Conservation (phyloP, 2,329 filamentous ascomycete genomes). For the Monilinia fructicola region DNA sequence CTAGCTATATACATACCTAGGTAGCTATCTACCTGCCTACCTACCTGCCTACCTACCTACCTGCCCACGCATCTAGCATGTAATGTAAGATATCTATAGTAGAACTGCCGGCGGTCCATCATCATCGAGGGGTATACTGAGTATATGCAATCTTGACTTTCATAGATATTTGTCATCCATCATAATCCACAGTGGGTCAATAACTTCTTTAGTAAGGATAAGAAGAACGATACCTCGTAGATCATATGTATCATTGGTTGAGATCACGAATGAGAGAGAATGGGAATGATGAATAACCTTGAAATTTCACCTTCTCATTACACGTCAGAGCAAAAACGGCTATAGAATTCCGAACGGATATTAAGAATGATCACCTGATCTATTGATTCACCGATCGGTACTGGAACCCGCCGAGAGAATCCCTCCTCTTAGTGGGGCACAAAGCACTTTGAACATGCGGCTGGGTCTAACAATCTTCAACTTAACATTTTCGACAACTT, state of each 20-base stretch:
- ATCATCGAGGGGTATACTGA: not conserved
- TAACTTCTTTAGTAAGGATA: not conserved
- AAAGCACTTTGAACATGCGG: constrained; percentile 30
- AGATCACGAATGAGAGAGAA: not conserved
- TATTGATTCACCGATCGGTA: constrained; percentile 5
- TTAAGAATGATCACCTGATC: constrained; percentile 13
- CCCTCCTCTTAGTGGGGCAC: constrained; percentile 27
- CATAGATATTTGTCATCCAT: not conserved
- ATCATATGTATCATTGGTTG: not conserved
- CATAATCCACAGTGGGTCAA: not conserved
- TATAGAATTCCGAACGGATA: not conserved
- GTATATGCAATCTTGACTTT: constrained; percentile 1
- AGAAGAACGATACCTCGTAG: not conserved
- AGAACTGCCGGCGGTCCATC: not conserved
- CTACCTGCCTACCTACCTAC: no score
- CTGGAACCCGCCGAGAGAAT: constrained; percentile 17
- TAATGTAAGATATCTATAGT: not conserved
- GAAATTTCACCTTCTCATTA: not conserved
- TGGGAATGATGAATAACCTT: not conserved
- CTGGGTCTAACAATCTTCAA: constrained; percentile 27
- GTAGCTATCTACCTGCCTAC: no score
- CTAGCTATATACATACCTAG: no score
- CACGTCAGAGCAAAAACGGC: not conserved
- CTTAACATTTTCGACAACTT: constrained; percentile 28
- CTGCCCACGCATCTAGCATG: no score